These are phyloP conservation scores for Lasiosphaeriaceae sp. DNA, from an alignment of 495 filamentous ascomycete genomes.

Conservation along the genomic window DNA sequence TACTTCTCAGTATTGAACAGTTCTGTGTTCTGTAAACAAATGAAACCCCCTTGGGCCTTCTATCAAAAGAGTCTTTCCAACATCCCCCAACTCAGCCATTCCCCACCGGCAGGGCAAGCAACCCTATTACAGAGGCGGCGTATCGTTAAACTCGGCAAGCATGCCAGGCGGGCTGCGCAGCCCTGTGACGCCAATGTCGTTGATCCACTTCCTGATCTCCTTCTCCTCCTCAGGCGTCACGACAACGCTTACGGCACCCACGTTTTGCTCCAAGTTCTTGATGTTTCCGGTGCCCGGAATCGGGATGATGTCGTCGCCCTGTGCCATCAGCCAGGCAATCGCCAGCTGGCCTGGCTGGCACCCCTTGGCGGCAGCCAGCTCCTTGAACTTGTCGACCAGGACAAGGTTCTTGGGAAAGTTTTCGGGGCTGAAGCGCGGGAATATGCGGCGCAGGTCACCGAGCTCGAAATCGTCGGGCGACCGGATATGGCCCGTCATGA, in stretches of 20 bases:
- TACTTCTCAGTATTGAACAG: no score
- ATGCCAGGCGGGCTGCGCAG: conserved; percentile 10
- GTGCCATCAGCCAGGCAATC: conserved; percentile 54
- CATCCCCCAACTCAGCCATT: no score
- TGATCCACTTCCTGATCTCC: conserved; percentile 33
- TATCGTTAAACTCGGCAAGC: conserved; percentile 20
- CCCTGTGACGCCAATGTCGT: conserved; percentile 10
- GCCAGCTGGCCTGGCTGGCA: conserved; percentile 47
- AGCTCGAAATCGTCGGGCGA: conserved; percentile 34
- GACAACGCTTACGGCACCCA: conserved; percentile 39
- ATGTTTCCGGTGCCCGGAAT: conserved; percentile 57
- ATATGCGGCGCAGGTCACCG: conserved; percentile 33
- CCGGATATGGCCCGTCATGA: conserved; percentile 39
- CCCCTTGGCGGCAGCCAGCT: conserved; percentile 46
- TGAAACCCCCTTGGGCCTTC: no score
- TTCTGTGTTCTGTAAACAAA: no score
- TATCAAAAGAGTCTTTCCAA: no score
- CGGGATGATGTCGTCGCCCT: conserved; percentile 53
- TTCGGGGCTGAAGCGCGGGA: conserved; percentile 46
- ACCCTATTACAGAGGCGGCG: conserved; percentile 10
- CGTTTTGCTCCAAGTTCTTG: conserved; percentile 57
- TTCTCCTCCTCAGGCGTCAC: conserved; percentile 43
- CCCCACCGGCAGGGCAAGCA: no score
- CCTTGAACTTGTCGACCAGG: conserved; percentile 45
- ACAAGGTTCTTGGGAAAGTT: conserved; percentile 53